phyloP scores from a whole-genome alignment of 2,329 filamentous ascomycete species.

The Exutisphaerella laricina region DNA sequence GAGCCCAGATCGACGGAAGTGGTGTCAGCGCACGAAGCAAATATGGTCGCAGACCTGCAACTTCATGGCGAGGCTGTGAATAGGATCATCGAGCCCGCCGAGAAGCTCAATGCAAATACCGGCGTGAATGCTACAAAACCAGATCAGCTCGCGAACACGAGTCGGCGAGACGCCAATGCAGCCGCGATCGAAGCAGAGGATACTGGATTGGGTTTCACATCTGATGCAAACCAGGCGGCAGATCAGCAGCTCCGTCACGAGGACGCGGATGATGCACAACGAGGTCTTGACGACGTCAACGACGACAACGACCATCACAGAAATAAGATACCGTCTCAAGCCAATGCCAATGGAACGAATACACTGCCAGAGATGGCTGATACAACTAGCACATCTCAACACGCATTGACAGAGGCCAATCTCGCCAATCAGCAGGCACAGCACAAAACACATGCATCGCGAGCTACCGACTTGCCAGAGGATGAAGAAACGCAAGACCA shows the following conservation, averaged over 20 bases:
- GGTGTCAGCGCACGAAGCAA: slow-evolving; percentile 19
- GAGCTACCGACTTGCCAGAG: slow-evolving; percentile 27
- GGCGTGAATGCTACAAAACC: background rate
- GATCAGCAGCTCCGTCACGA: slow-evolving; percentile 7
- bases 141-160: too few species aligned
- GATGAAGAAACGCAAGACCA: slow-evolving; percentile 31
- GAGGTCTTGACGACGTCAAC: too few species aligned
- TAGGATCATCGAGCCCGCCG: too few species aligned
- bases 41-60: slow-evolving; percentile 22
- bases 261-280: background rate
- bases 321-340: too few species aligned
- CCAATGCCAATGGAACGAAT: too few species aligned
- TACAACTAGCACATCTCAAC: background rate
- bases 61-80: slow-evolving; percentile 13
- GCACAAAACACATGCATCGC: slow-evolving; percentile 14
- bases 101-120: background rate
- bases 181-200: too few species aligned
- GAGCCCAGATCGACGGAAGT: background rate
- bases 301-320: too few species aligned
- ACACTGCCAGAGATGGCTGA: background rate
- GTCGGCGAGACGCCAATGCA: too few species aligned
- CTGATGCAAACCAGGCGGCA: slow-evolving; percentile 3
- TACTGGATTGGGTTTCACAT: too few species aligned
- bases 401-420: slow-evolving; percentile 31
- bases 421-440: slow-evolving; percentile 30